A percentile compares a stretch with the other conserved stretches of the same genome.
These are phyloP conservation scores for Phragmites australis DNA, from an alignment of 176 grass and related monocot genomes.

Conservation along the genomic window DNA sequence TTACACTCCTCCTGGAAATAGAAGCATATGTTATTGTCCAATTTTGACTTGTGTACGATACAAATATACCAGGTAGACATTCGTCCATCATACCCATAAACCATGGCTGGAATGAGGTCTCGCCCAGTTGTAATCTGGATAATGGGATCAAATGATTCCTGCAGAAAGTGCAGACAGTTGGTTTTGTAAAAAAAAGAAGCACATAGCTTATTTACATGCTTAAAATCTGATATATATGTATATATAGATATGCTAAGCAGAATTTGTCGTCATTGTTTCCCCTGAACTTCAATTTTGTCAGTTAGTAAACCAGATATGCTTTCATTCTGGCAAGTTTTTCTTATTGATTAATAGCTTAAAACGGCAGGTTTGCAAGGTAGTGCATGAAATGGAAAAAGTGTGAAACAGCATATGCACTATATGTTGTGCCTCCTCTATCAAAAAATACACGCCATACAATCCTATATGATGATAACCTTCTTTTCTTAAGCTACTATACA, in stretches of 20 bases:
- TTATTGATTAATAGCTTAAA: constrained; percentile 11
- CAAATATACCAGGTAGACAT: constrained; percentile 1
- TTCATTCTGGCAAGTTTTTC: not conserved
- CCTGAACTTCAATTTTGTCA: not conserved
- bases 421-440: not conserved
- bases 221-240: not conserved
- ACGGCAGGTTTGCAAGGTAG: not conserved
- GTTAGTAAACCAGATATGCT: not conserved
- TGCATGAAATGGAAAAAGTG: not conserved
- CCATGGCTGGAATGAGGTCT: constrained; percentile 96
- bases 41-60: not conserved
- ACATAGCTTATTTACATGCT: not conserved
- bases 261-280: not conserved
- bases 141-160: constrained; percentile 97
- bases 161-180: constrained; percentile 42
- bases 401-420: not conserved
- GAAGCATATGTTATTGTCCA: constrained; percentile 29
- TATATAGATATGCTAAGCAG: not conserved
- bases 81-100: constrained; percentile 73
- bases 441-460: not conserved
- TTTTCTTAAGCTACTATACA: constrained; percentile 11
- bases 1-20: constrained; percentile 69
- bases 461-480: not conserved
- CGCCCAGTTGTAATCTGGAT: constrained; percentile 67
- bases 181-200: not conserved